phyloP scores from a whole-genome alignment of 2,329 filamentous ascomycete species.

The Sporothrix euskadiensis region DNA sequence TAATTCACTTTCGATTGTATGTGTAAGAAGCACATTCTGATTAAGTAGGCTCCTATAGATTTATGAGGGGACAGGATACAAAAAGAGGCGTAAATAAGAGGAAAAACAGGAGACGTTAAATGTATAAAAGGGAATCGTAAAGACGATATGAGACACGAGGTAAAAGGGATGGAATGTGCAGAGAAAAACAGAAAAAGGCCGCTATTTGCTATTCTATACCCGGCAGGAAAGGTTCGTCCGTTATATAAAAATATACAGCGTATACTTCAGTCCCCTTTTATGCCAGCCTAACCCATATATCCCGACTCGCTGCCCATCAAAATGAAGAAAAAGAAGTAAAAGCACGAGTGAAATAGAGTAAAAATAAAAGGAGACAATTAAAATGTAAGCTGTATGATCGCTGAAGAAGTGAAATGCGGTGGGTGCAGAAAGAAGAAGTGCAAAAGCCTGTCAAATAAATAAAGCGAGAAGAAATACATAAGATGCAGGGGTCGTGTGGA shows the following conservation, averaged over 20 bases:
- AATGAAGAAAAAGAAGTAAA: background rate
- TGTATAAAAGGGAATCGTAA: background rate
- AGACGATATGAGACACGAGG: background rate
- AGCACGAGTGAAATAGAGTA: background rate
- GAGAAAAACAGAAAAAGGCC: slow-evolving; percentile 6
- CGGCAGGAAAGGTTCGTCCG: background rate
- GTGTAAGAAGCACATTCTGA: background rate
- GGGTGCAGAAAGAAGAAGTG: background rate
- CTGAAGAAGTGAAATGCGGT: background rate
- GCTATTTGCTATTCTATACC: slow-evolving; percentile 1
- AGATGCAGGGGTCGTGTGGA: background rate
- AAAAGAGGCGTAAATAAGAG: background rate
- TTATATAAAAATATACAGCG: slow-evolving; percentile 4
- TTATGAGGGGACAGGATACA: background rate
- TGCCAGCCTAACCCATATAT: background rate
- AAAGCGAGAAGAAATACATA: background rate
- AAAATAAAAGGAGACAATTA: slow-evolving; percentile 1
- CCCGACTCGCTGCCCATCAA: slow-evolving; percentile 4
- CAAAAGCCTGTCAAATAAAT: background rate
- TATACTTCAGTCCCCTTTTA: background rate
- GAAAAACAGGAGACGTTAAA: background rate
- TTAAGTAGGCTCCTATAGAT: background rate
- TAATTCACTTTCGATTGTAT: too few relatives aligned
- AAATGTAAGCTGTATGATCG: slow-evolving; percentile 4
- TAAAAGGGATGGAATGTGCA: slow-evolving; percentile 1